Conservation (phyloP, 2,329 filamentous ascomycete species). For the Cordyceps cateniannulata region DNA sequence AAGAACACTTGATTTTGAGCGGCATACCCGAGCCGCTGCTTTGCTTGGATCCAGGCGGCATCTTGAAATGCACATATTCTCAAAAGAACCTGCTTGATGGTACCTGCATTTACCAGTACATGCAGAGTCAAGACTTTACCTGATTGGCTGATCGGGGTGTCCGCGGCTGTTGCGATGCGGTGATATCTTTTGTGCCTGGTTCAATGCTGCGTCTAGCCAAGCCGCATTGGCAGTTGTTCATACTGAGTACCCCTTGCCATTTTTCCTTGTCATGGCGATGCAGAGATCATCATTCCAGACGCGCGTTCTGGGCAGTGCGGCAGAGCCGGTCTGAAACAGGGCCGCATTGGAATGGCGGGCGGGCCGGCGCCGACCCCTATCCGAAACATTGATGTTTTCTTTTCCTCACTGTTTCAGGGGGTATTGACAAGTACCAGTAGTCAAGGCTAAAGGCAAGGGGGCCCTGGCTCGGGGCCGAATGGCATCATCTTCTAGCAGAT, state of each 20-base stretch:
- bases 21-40: no score
- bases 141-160: neutral
- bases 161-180: neutral
- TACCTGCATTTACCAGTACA: no score
- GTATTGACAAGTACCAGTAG: neutral
- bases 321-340: constrained; percentile 2
- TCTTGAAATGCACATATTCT: no score
- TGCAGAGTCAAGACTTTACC: neutral
- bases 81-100: no score
- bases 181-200: neutral
- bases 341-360: neutral
- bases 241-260: neutral
- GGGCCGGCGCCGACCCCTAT: neutral
- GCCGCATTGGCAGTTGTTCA: neutral
- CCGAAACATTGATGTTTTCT: constrained; percentile 1
- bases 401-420: constrained; percentile 1
- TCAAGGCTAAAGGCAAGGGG: neutral
- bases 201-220: neutral
- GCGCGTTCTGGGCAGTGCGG: neutral
- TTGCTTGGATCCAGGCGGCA: neutral
- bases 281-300: neutral
- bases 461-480: neutral
- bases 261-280: neutral
- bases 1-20: no score
- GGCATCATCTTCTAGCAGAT: neutral